Evolutionary conservation across 495 filamentous ascomycete genomes (phyloP), one percentile per base, ranked within the genome.

Genomic region (Aspergillus bridgeri): DNA sequence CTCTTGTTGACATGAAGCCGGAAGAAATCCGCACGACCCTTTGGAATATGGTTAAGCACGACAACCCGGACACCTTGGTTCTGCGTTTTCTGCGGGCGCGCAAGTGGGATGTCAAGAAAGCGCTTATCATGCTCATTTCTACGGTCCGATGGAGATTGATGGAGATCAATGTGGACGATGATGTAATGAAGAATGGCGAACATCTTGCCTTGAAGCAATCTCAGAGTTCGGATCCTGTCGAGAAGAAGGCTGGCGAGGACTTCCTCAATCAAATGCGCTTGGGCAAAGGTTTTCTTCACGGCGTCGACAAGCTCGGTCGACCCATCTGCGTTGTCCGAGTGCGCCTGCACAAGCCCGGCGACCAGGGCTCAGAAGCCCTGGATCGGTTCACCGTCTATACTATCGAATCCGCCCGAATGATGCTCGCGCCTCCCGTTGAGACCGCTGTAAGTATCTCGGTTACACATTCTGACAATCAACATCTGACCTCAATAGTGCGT

Each of bases 241-340:
- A 81, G 23, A 84, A 82, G 69, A 85, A 87, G 70, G 86, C 83
- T 54, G 90, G 82, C 6, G 81, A 88, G 19, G 92, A 96, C 58
- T 98, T 98, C 68, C 63, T 98, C 59, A 73, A 79, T 9, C 94
- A 98, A 70, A 78, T 94, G 60, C 80, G 90, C 48, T 81, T 94
- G 79, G 94, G 94, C n/a, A 98, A 97, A 79, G 94, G 90, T 70
- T 97, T 88, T 70, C 75, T 98, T 54, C 93, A 96, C 69, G 95
- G 94, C 1, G 73, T 81, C 22, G 94, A 98, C 70, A 92, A 89
- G 64, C 76, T 81, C 17, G 95, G 92, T 6, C 79, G 94, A 38
- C 95, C 94, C 0, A 89, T 97, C 60, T 97, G 93, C 67, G 78
- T 90, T 54, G 89, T 97, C 46, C 82, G 91, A 43, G 92, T 91